Evolutionary conservation across 2,329 filamentous ascomycete species (phyloP), one percentile per base, ranked within the genome.

Genomic region (Cryphonectria naterciae): DNA sequence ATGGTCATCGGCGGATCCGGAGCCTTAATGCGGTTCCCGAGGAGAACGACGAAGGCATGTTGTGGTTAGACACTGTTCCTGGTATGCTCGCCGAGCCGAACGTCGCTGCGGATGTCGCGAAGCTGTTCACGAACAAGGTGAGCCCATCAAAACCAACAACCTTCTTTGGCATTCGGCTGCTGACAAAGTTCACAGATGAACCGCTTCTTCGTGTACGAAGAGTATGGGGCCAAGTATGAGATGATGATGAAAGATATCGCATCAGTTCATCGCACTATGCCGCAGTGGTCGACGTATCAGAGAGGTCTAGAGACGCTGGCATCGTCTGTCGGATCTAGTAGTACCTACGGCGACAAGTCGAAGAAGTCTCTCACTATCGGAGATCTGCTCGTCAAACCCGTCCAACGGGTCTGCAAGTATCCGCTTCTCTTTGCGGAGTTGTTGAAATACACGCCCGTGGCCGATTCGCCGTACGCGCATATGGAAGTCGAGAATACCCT

Each of bases 311-410:
- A 98, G 80, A 89, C 92, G 17, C 81, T 98, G 52, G 93, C 93
- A 8, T 91, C 91, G 67, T 91, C 93, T 1, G 81, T 97, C 35
- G 87, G 89, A 22, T 91, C 94, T 0, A 85, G 88, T n/a, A 91
- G 91, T 71, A 88, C 85, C 71, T 86, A 88, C 67, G 84, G 86
- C 43, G 85, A 88, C 22, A 86, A 89, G 69, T 85, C 87, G 41
- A 93, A 88, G 76, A 97, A 94, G 77, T 92, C 93, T 2, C 83
- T 97, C 74, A 94, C 92, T 1, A 88, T 98, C 74, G 89, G 91
- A 65, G 96, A 98, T 80, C 85, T 98, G 6, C 85, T 98, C 69
- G 94, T 98, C 75, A 98, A 98, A 93, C 96, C 95, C 0, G 95
- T 98, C 28, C 95, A 99, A 81, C 88, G 95, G 69, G 88, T 98